A percentile compares a stretch with the other conserved stretches of the same genome.
These are phyloP conservation scores for Hypoxylon intermedium DNA, from an alignment of 495 filamentous ascomycete species.

Conservation along the genomic window DNA sequence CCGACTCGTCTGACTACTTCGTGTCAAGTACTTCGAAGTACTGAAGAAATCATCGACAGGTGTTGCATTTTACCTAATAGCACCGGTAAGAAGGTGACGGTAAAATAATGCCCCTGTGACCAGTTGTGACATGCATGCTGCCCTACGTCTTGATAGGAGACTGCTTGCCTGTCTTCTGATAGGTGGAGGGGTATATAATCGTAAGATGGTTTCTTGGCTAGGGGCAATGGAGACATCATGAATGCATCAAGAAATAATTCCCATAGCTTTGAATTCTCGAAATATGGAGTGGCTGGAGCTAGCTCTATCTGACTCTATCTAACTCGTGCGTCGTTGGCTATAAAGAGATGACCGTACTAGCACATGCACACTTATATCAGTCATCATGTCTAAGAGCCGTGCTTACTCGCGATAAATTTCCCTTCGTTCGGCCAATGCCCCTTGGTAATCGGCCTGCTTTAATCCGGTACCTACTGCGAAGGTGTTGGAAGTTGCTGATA, in stretches of 20 bases:
- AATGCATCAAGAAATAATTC: not conserved
- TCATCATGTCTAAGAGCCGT: not conserved
- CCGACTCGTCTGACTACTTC: constrained; percentile 4
- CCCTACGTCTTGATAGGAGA: constrained; percentile 6
- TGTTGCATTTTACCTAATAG: constrained; percentile 10
- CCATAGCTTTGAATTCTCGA: not conserved
- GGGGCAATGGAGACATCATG: not conserved
- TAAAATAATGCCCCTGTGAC: constrained; percentile 3
- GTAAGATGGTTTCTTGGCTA: constrained; percentile 1
- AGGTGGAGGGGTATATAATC: not conserved
- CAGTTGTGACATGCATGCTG: constrained; percentile 18
- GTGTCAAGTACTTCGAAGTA: not conserved
- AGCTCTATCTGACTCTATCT: constrained; percentile 3
- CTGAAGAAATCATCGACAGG: not conserved
- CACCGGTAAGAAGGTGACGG: constrained; percentile 12
- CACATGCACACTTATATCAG: not conserved
- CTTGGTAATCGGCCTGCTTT: not conserved
- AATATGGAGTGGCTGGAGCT: constrained; percentile 1
- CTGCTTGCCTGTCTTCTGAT: not conserved
- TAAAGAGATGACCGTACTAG: no score
- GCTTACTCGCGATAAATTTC: not conserved
- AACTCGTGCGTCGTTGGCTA: no score
- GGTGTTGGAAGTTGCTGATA: no score
- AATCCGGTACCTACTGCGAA: no score
- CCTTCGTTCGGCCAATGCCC: not conserved